Percentiles rank a stretch among this genome's conserved stretches.
Conservation (phyloP, 495 filamentous ascomycete species). For the Penicillium macrosclerotiorum region DNA sequence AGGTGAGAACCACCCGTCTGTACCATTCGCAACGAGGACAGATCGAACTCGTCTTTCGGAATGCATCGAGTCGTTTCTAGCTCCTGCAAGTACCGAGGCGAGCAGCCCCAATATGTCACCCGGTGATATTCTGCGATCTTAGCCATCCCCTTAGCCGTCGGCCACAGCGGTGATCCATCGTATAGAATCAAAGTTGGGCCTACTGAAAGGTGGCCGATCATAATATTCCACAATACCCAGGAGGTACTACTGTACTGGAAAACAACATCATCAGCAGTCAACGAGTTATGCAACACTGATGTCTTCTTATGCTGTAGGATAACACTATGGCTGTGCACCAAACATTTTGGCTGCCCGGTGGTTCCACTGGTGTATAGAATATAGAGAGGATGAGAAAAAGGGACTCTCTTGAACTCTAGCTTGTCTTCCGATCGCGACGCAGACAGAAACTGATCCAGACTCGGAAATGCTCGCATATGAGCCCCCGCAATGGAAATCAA, state of each 20-base stretch:
- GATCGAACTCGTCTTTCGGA: constrained; percentile 57
- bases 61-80: constrained; percentile 54
- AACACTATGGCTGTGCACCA: constrained; percentile 64
- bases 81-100: constrained; percentile 68
- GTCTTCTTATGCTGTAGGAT: constrained; percentile 61
- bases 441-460: constrained; percentile 22
- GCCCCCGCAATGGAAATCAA: constrained; percentile 14
- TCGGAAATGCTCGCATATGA: constrained; percentile 42
- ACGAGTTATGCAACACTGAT: constrained; percentile 54
- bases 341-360: constrained; percentile 71
- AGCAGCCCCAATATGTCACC: constrained; percentile 60
- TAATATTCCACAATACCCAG: constrained; percentile 75
- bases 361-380: constrained; percentile 71
- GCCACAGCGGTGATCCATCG: constrained; percentile 72
- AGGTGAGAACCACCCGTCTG: constrained; percentile 65
- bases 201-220: constrained; percentile 58
- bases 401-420: constrained; percentile 53
- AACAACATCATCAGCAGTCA: constrained; percentile 42
- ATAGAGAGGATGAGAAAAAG: constrained; percentile 67
- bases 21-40: constrained; percentile 55
- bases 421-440: constrained; percentile 4
- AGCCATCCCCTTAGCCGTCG: constrained; percentile 31
- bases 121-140: constrained; percentile 40
- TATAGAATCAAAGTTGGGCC: constrained; percentile 64
- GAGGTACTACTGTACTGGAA: constrained; percentile 65